Conservation (phyloP, 23 red algal genomes). For the Gracilaria caudata region DNA sequence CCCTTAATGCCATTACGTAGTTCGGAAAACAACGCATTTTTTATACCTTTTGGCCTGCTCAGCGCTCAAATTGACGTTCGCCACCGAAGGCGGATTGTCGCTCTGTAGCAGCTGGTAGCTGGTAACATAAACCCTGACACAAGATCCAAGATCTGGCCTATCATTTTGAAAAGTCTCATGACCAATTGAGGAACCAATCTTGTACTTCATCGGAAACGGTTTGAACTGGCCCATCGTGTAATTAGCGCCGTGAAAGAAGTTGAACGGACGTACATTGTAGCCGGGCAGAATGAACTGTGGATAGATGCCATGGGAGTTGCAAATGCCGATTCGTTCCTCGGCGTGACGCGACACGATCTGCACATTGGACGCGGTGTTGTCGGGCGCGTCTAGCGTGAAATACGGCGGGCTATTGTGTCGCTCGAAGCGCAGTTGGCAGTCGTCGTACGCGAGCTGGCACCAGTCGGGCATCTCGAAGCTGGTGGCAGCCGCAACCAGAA, state of each 20-base stretch:
- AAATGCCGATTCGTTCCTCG: background rate
- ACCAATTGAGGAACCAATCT: background rate
- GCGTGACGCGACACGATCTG: background rate
- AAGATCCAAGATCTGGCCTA: background rate
- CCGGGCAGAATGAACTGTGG: background rate
- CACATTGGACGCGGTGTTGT: background rate
- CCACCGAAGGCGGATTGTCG: background rate
- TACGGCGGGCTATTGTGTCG: background rate
- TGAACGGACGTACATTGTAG: constrained; percentile 8
- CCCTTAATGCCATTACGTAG: background rate
- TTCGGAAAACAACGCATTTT: constrained; percentile 10
- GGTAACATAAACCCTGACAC: background rate
- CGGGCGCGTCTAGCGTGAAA: background rate
- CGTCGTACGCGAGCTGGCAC: constrained; percentile 7
- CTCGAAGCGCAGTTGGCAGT: background rate
- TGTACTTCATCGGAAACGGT: background rate
- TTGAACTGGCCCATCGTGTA: background rate
- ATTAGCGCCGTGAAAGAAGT: background rate
- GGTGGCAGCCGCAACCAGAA: background rate
- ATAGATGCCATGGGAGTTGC: background rate
- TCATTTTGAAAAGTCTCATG: background rate
- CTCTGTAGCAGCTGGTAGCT: background rate
- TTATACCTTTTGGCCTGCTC: background rate
- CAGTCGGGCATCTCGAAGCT: constrained; percentile 4
- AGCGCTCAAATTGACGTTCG: background rate